These are phyloP conservation scores for Alternaria brassicae DNA, from an alignment of 2,329 filamentous ascomycete genomes.

Conservation along the genomic window DNA sequence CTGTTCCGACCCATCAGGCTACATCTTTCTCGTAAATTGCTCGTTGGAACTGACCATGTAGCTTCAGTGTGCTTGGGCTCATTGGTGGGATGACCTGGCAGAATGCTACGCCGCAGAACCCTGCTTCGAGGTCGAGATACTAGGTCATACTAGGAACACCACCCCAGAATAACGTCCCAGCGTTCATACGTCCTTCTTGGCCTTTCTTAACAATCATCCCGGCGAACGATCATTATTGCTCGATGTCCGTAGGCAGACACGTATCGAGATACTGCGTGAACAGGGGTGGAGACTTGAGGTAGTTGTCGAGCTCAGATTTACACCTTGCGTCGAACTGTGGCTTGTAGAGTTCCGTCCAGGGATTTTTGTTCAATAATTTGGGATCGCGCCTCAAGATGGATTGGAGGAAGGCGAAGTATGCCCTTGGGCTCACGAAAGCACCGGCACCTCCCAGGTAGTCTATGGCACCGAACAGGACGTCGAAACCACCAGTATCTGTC, in stretches of 20 bases:
- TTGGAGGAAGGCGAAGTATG: conserved; percentile 41
- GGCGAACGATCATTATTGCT: conserved; percentile 2
- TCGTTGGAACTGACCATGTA: conserved; percentile 14
- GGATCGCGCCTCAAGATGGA: conserved; percentile 33
- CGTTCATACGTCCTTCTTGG: conserved; percentile 12
- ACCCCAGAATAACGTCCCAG: conserved; percentile 14
- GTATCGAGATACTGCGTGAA: conserved; percentile 18
- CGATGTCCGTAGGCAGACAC: conserved; percentile 2
- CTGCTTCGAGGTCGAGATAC: conserved; percentile 17
- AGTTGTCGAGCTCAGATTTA: conserved; percentile 29
- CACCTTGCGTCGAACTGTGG: conserved; percentile 35
- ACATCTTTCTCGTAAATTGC: conserved; percentile 4
- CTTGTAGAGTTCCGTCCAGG: conserved; percentile 38
- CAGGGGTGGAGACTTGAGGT: conserved; percentile 8
- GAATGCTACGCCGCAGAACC: conserved; percentile 19
- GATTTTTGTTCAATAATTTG: conserved; percentile 21
- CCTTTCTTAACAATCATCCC: background rate
- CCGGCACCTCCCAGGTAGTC: conserved; percentile 40
- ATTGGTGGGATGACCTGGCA: conserved; percentile 21
- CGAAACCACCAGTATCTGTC: background rate
- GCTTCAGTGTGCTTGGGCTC: conserved; percentile 9
- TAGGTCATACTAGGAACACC: conserved; percentile 17
- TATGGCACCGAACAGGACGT: background rate
- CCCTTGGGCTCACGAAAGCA: conserved; percentile 27
- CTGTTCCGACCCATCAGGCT: background rate